Evolutionary conservation across 768 basidiomycete genomes (phyloP), one percentile per base, ranked within the genome.

Genomic region (Xerocomus brunneocitrinus): DNA sequence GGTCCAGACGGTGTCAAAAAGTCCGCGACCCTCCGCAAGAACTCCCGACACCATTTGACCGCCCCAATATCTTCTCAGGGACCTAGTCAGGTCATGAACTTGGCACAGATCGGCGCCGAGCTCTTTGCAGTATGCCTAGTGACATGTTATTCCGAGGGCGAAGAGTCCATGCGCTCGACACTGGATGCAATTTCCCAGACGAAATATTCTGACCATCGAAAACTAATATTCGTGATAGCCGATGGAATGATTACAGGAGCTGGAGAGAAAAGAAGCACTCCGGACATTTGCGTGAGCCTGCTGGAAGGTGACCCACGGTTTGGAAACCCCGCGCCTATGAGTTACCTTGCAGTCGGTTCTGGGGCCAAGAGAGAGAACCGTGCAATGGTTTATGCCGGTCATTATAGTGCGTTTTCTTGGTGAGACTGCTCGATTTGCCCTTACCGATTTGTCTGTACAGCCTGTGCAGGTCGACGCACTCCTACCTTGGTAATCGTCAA

Each of bases 241-340:
- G 97, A 99, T 68, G 97, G 97, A 1, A 97, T 99, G 92, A 94
- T 99, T 59, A 98, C 95, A 0, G 97, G 97, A 32, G 88, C 87
- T 4, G 97, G 97, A 34, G 97, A 98, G 77, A 95, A 94, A 73
- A 78, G 76, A 62, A 94, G 91, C 57, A 99, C 97, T 7, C 97
- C 97, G 7, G 97, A 99, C 68, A 94, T 93, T 43, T 98, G 95
- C 65, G 95, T 98, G 39, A 78, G 84, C 38, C 68, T 99, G 51
- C 70, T 99, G 46, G 94, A 98, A 61, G 89, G 90, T 4, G 97
- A 99, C 70, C 87, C 91, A 25, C 80, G 97, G 13, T 99, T 98
- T 64, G 97, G 95, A 25, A 93, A 97, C 62, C 97, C 97, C 3
- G 83, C 83, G 42, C 92, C 95, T 4, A 95, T 98, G 95, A 85